These are phyloP conservation scores for Colletotrichum sp. DNA, from an alignment of 2,329 filamentous ascomycete species.

Conservation along the genomic window DNA sequence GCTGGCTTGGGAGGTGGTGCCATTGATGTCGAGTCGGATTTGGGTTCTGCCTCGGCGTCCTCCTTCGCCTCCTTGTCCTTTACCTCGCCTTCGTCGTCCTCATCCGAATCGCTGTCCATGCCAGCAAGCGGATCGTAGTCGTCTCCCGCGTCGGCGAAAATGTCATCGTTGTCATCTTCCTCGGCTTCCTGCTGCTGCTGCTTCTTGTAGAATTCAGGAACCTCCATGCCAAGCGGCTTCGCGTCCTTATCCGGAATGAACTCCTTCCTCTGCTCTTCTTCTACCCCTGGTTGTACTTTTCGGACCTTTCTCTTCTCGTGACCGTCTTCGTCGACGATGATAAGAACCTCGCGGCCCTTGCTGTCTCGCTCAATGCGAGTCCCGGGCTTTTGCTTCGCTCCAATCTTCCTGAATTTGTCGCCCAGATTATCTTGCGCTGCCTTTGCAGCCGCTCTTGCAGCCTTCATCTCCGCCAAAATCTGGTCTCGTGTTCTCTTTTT, in stretches of 20 bases:
- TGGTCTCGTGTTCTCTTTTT: slow-evolving; percentile 70
- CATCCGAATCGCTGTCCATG: slow-evolving; percentile 49
- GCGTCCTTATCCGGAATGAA: slow-evolving; percentile 60
- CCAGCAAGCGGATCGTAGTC: slow-evolving; percentile 72
- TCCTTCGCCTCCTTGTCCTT: slow-evolving; percentile 27
- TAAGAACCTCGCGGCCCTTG: slow-evolving; percentile 67
- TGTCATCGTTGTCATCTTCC: slow-evolving; percentile 63
- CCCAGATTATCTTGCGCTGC: slow-evolving; percentile 57
- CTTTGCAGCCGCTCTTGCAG: slow-evolving; percentile 64
- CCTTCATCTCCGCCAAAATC: slow-evolving; percentile 71
- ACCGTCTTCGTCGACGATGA: slow-evolving; percentile 69
- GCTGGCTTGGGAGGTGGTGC: slow-evolving; percentile 49
- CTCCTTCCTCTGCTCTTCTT: slow-evolving; percentile 42
- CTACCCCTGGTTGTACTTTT: slow-evolving; percentile 47
- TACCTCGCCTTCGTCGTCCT: slow-evolving; percentile 43
- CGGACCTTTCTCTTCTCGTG: slow-evolving; percentile 70
- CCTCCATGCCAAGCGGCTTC: slow-evolving; percentile 68
- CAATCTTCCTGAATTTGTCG: slow-evolving; percentile 69
- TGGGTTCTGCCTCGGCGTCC: slow-evolving; percentile 20
- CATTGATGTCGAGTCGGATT: slow-evolving; percentile 39
- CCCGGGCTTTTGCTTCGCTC: slow-evolving; percentile 55
- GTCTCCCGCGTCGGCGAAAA: slow-evolving; percentile 69
- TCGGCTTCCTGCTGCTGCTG: slow-evolving; percentile 52
- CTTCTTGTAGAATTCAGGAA: slow-evolving; percentile 62
- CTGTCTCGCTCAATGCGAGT: slow-evolving; percentile 65